Conservation (phyloP, 441 rosid genomes). For the Jatropha multifida region DNA sequence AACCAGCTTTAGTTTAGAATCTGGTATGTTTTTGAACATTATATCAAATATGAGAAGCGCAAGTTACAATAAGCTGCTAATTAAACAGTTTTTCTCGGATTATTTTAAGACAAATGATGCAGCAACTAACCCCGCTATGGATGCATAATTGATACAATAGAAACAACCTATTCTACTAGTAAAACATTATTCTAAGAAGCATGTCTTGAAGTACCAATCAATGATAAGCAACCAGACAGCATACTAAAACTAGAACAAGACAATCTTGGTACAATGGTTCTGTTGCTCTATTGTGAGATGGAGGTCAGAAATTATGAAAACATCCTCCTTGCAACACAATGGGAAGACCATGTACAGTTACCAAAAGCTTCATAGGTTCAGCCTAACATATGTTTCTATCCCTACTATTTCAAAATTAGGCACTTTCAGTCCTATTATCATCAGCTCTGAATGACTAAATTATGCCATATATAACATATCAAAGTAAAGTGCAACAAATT, state of each 20-base stretch:
- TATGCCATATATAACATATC: neutral
- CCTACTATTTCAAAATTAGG: neutral
- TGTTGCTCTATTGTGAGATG: neutral
- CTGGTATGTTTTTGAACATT: neutral
- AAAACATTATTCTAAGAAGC: neutral
- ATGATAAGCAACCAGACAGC: too few relatives aligned
- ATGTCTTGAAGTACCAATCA: neutral
- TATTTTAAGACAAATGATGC: neutral
- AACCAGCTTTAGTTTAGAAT: neutral
- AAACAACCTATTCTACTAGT: neutral
- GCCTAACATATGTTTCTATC: neutral
- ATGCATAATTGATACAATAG: neutral
- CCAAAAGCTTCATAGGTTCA: neutral
- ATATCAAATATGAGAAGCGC: neutral
- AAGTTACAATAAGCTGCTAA: neutral
- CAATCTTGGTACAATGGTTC: too few relatives aligned
- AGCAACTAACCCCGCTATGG: neutral
- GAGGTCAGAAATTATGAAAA: neutral
- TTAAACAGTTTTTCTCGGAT: neutral
- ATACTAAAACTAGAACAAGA: neutral
- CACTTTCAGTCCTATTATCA: neutral
- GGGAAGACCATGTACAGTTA: neutral
- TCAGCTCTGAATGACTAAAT: neutral
- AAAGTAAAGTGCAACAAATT: too few relatives aligned
- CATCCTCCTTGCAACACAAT: neutral